Percentiles rank a stretch among this genome's conserved stretches.
Conservation (phyloP, 2,329 filamentous ascomycete species). For the Raffaelea albimanens region DNA sequence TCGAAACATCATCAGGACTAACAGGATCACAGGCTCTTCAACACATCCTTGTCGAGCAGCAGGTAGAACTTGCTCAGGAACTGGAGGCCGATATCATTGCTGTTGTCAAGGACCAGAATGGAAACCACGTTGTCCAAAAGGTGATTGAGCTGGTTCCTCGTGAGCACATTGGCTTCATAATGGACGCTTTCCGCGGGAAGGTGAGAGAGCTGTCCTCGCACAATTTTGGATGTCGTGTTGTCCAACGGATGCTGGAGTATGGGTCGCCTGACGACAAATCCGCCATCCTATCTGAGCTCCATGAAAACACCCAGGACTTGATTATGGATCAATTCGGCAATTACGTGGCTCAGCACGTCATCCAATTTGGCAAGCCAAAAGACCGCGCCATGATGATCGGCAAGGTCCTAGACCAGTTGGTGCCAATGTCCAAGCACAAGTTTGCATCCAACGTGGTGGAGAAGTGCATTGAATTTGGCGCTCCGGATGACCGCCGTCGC, state of each 20-base stretch:
- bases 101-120: constrained; percentile 79
- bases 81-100: constrained; percentile 66
- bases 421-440: constrained; percentile 84
- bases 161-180: constrained; percentile 75
- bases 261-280: constrained; percentile 63
- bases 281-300: constrained; percentile 69
- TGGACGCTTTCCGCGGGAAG: constrained; percentile 67
- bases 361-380: constrained; percentile 63
- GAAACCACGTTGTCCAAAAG: constrained; percentile 95
- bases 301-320: constrained; percentile 59
- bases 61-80: constrained; percentile 49
- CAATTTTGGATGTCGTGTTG: constrained; percentile 81
- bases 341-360: constrained; percentile 91
- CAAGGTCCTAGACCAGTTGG: constrained; percentile 61
- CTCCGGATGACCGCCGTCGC: constrained; percentile 55
- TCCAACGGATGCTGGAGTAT: constrained; percentile 84
- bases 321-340: constrained; percentile 89
- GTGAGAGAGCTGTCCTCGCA: constrained; percentile 68
- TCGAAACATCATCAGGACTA: background rate
- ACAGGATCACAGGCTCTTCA: constrained; percentile 69
- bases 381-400: constrained; percentile 66
- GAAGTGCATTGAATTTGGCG: constrained; percentile 71
- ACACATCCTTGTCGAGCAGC: constrained; percentile 84
- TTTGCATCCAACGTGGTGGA: constrained; percentile 97
- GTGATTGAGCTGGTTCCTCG: constrained; percentile 74